Percentiles rank a stretch among this genome's conserved stretches.
phyloP scores from a whole-genome alignment of 179 eudicot genomes.

The Actinidia arguta region DNA sequence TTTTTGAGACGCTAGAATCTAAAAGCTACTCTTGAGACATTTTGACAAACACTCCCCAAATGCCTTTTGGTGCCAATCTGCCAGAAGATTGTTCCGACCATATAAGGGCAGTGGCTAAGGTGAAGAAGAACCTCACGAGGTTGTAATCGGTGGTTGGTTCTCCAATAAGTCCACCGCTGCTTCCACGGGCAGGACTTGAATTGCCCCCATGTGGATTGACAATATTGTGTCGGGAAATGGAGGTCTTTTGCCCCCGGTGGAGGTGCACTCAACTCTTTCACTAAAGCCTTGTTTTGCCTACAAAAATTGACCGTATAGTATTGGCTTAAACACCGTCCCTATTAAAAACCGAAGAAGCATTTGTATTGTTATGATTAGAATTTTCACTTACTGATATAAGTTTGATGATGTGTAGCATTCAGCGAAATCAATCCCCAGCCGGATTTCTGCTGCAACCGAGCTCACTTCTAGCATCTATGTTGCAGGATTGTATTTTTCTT shows the following conservation, averaged over 20 bases:
- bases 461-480: slow-evolving; percentile 98
- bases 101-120: slow-evolving; percentile 72
- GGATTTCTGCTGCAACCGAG: slow-evolving; percentile 69
- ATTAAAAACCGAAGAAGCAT: neutral
- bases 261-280: slow-evolving; percentile 71
- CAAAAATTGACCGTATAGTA: slow-evolving; percentile 1
- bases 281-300: slow-evolving; percentile 77
- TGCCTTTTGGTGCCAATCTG: slow-evolving; percentile 69
- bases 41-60: too few relatives aligned
- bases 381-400: slow-evolving; percentile 70
- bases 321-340: neutral
- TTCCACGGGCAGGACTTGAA: slow-evolving; percentile 92
- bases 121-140: slow-evolving; percentile 79
- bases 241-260: slow-evolving; percentile 72
- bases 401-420: slow-evolving; percentile 72
- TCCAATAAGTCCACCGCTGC: slow-evolving; percentile 94
- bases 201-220: slow-evolving; percentile 76
- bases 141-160: slow-evolving; percentile 94
- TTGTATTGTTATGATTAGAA: neutral
- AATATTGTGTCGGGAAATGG: slow-evolving; percentile 60
- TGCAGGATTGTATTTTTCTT: slow-evolving; percentile 90
- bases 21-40: too few relatives aligned
- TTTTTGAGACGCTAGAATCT: too few relatives aligned
- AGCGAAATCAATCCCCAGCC: slow-evolving; percentile 79
- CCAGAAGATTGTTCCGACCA: slow-evolving; percentile 83